Evolutionary conservation across 2,329 filamentous ascomycete species (phyloP).

Genomic region (Colletotrichum paranaense): DNA sequence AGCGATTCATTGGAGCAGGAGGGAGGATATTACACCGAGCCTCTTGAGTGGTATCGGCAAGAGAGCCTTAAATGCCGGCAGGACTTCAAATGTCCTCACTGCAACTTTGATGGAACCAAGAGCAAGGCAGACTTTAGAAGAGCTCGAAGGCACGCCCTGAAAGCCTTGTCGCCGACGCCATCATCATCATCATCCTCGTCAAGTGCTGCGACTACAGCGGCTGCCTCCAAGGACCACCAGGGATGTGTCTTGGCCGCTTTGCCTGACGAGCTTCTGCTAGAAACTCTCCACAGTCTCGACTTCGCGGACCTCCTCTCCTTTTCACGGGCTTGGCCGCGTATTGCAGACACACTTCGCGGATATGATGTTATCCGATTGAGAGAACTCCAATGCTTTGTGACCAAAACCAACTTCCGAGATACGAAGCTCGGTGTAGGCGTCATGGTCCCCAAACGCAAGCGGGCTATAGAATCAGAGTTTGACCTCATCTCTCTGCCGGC

Average conservation of each 20-base stretch:
- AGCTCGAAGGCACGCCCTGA: constrained; percentile 11
- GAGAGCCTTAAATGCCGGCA: constrained; percentile 1
- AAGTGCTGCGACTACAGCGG: constrained; percentile 40
- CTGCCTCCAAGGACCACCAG: not conserved
- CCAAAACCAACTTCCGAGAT: constrained; percentile 53
- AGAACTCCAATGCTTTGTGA: constrained; percentile 59
- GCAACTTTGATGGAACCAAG: constrained; percentile 35
- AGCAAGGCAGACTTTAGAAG: constrained; percentile 12
- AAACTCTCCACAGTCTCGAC: constrained; percentile 46
- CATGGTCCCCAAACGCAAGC: constrained; percentile 38
- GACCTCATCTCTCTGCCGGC: constrained; percentile 58
- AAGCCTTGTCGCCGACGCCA: not conserved
- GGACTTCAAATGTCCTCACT: constrained; percentile 41
- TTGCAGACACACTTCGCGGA: constrained; percentile 47
- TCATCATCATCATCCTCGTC: not conserved
- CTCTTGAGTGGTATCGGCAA: constrained; percentile 42
- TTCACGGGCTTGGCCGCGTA: constrained; percentile 48
- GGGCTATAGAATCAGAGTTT: constrained; percentile 57
- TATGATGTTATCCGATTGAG: constrained; percentile 52
- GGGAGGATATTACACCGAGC: constrained; percentile 32
- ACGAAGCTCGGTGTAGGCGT: constrained; percentile 58
- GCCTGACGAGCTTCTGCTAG: constrained; percentile 54
- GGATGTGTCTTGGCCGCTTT: constrained; percentile 37
- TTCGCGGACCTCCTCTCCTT: constrained; percentile 50
- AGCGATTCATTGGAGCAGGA: constrained; percentile 58